These are phyloP conservation scores for Neoboletus brunneissimus DNA, from an alignment of 768 basidiomycete genomes.

Conservation along the genomic window DNA sequence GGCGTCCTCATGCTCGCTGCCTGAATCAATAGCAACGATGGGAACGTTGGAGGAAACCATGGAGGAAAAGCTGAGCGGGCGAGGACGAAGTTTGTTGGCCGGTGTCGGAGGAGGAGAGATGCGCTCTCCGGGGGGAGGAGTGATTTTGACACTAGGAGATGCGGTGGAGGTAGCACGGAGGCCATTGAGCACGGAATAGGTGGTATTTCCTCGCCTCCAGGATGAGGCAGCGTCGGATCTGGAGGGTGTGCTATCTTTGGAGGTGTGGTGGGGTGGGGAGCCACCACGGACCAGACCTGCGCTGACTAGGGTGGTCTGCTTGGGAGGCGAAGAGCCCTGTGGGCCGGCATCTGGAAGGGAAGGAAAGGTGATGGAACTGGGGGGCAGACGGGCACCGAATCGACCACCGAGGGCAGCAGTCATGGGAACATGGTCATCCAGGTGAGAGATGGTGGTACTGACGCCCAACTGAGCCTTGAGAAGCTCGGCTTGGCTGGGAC, in stretches of 20 bases:
- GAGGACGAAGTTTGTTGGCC: conserved; percentile 50
- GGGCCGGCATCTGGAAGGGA: conserved; percentile 47
- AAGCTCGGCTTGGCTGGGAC: conserved; percentile 66
- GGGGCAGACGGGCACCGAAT: conserved; percentile 58
- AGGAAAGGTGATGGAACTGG: conserved; percentile 39
- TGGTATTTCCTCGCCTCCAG: conserved; percentile 73
- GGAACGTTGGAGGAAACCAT: conserved; percentile 45
- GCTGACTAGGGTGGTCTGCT: conserved; percentile 64
- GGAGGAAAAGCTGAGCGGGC: conserved; percentile 61
- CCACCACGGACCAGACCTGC: conserved; percentile 70
- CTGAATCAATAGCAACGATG: conserved; percentile 55
- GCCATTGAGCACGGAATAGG: conserved; percentile 68
- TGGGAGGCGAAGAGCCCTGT: conserved; percentile 40
- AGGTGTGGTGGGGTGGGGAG: conserved; percentile 40
- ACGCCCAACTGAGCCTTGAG: conserved; percentile 59
- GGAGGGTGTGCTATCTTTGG: conserved; percentile 47
- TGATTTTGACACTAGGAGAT: conserved; percentile 68
- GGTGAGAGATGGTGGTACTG: conserved; percentile 12
- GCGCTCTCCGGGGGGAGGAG: conserved; percentile 65
- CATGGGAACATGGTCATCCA: conserved; percentile 72
- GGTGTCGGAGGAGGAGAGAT: conserved; percentile 44
- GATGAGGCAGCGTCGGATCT: conserved; percentile 78
- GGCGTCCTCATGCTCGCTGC: conserved; percentile 52
- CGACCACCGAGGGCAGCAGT: conserved; percentile 75
- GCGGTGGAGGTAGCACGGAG: conserved; percentile 52